These are phyloP conservation scores for Akebia trifoliata DNA, from an alignment of 164 flowering plant genomes.

Conservation along the genomic window DNA sequence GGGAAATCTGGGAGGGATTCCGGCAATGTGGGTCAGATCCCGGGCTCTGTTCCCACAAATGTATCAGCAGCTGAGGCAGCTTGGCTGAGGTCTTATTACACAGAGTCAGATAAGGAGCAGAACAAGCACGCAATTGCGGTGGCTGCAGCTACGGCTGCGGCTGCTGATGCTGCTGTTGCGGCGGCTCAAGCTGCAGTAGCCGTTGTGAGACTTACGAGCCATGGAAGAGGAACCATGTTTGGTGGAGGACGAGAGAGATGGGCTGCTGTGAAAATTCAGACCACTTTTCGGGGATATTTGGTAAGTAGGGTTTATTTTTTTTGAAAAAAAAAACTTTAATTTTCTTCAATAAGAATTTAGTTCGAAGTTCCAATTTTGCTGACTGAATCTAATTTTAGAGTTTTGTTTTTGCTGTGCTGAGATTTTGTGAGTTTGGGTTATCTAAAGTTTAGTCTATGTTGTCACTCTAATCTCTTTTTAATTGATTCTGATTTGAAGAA, in stretches of 20 bases:
- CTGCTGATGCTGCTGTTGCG: constrained; percentile 91
- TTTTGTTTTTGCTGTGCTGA: too few species aligned
- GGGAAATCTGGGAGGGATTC: constrained; percentile 40
- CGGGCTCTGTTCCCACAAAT: too few species aligned
- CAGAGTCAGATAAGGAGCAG: constrained; percentile 58
- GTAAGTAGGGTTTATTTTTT: constrained; percentile 57
- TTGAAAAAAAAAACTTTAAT: constrained; percentile 35
- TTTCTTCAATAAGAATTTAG: constrained; percentile 46
- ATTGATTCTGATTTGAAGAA: too few species aligned
- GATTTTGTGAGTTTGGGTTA: too few species aligned
- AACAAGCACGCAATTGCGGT: constrained; percentile 92
- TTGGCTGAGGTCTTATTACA: constrained; percentile 48
- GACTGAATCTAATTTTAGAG: too few species aligned
- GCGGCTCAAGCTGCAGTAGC: constrained; percentile 94
- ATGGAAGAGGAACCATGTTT: constrained; percentile 57
- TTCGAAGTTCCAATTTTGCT: constrained; percentile 37
- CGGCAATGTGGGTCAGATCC: constrained; percentile 9
- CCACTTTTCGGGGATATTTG: constrained; percentile 69
- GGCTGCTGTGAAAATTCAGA: constrained; percentile 82
- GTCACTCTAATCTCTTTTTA: too few species aligned
- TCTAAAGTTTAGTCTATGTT: too few species aligned
- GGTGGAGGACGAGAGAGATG: constrained; percentile 55
- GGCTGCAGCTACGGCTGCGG: constrained; percentile 97
- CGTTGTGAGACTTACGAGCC: constrained; percentile 81
- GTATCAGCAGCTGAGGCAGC: too few species aligned